Evolutionary conservation across 306 rosid species (phyloP), one percentile per base, ranked within the genome.

Genomic region (Malus sieversii): DNA sequence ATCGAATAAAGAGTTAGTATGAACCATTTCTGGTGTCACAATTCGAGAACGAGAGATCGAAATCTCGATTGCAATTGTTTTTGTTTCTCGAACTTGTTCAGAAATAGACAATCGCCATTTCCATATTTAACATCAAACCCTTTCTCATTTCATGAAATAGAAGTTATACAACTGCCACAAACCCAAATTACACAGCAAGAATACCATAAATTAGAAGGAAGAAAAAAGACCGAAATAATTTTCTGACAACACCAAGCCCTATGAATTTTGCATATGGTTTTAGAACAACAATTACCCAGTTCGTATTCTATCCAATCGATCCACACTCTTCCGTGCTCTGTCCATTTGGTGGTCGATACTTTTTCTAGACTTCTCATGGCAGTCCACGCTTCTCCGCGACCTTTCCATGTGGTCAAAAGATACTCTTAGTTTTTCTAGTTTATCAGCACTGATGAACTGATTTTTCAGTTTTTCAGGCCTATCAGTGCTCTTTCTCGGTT

Each of bases 351-450:
- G 92, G 59, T 89, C 96, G 4, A 91, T 60, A 82, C 92, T 93
- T 74, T 91, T 93, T 46, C 97, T 81, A 63, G 97, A 89, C 90
- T 91, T 93, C 78, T 93, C 98, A 16, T 91, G 97, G 77, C 90
- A 89, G 75, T 93, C 97, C 48, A 93, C 96, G 60, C 96, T 93
- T 80, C 96, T 89, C 78, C 97, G 81, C 32, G 98, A 91, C 84
- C 90, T 87, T 76, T 93, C 97, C 84, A 82, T 82, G 14, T 88
- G 93, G 71, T 93, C 98, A 51, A 89, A 86, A 2, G 97, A 75
- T 40, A 85, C 82, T 77, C 91, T 85, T 70, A 88, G 48, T 78
- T 93, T 93, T 68, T 93, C 98, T 69, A 89, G 84, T 84, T 88
- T 88, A 76, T 90, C 98, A 63, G 82, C 83, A 78, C 81, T 92